Evolutionary conservation across 1,284 basidiomycete species (phyloP), one percentile per base, ranked within the genome.

Genomic region (Entoloma clypeatum): DNA sequence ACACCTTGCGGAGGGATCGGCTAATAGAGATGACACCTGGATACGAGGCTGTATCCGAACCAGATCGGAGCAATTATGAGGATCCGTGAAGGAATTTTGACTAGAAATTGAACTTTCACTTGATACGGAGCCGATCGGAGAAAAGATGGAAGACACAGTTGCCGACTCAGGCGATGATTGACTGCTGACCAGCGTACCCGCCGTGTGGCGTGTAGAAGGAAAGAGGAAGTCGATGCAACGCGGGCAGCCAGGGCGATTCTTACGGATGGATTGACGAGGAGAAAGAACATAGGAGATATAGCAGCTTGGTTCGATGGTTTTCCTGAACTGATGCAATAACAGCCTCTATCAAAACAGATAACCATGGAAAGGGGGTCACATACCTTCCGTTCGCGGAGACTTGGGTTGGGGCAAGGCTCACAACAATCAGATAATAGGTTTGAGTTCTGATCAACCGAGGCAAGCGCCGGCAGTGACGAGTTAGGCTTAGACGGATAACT

Each of bases 1-100:
- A 49, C 60, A 76, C 78, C 75, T 72, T 40, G 64, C 68, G 46
- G 69, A 72, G 41, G 69, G 60, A 43, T 75, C 71, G 16, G 72
- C 63, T 23, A 80, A 60, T 42, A 79, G 68, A 30, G 77, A 78
- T 14, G 78, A 69, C 25, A 74, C 67, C 50, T 72, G 73, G 32
- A 78, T 72, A 29, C 74, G 69, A 41, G 73, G 71, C 48, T 69
- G 67, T 47, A 54, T 59, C 45, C 65, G 61, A 44, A 56, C 54
- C 41, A 63, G 58, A 35, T 61, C 59, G 37, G 58, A 65, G 55
- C 9, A 61, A 56, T 35, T 64, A 56, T 17, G 64, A 56, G 42
- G 58, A 28, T 61, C 58, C 30, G 61, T 50, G 35, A 61, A 52
- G 25, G 64, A 67, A 37, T 56, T 54, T 38, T 64, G 64, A 47